Base-by-base conservation (phyloP, 345 rosid genomes). In the Bruguiera gymnorhiza region DNA sequence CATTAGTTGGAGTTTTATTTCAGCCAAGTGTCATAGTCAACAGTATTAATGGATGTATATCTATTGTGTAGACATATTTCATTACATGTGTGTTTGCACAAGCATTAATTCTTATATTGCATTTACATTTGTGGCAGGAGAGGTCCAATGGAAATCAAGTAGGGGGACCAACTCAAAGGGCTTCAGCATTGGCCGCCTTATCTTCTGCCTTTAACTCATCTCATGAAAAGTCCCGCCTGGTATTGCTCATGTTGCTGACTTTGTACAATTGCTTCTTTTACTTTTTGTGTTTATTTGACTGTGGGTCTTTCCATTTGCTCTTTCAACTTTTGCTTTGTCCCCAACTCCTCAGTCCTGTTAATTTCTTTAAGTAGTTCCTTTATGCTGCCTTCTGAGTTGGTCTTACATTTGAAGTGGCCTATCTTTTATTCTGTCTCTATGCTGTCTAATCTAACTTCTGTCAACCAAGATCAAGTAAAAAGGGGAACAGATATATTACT, bases 141-240 rank as follows among this genome's bases (percentile, higher is more conserved):
- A 92, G 86, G 72, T 82, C 90, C 69, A 78, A 85, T 72, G 91
- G 94, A 68, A 83, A 79, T 82, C 88, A 78, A 82, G 97, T 93
- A 79, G 98, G 92, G 79, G 98, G 98, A 76, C 88, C 84, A 71
- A 95, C 97, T 46, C 99, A 95, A 81, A 90, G 98, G 67, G 98
- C 99, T 82, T 88, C 97, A 27, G 99, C 99, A 63, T 76, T 95
- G 66, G 97, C 97, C 70, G 99, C 99, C 78, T 86, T 95, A 82
- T 76, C 87, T 68, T 83, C 92, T 72, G 99, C 97, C 56, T 95
- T 95, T 76, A 87, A 83, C 34, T 81, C 96, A 56, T 85, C 97
- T 63, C 68, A 88, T 55, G 88, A 72, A 32, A 87, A 74, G 81
- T 68, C 86, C 68, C 73, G 97, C 89, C 84, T 79, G 75, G 65